Conservation (phyloP, 1,139 yeast species). For the Candida sp. region DNA sequence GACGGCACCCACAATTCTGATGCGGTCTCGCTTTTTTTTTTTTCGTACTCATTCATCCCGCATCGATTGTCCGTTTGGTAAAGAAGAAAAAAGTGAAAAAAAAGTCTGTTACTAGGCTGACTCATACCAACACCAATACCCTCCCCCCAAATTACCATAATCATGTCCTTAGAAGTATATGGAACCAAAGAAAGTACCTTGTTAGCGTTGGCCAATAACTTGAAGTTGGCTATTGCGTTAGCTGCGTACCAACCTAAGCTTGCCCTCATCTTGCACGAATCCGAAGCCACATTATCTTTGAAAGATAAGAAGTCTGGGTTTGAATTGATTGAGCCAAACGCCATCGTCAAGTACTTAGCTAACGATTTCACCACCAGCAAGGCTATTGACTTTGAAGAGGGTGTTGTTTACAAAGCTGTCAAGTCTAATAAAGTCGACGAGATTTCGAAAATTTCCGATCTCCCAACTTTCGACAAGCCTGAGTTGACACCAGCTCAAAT, state of each 20-base stretch:
- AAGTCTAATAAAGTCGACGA: constrained; percentile 31
- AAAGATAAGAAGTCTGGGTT: constrained; percentile 41
- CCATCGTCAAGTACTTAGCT: constrained; percentile 75
- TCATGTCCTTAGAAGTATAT: constrained; percentile 33
- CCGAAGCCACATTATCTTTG: constrained; percentile 28
- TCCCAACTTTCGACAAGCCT: constrained; percentile 20
- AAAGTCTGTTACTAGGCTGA: constrained; percentile 1
- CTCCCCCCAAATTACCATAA: not conserved
- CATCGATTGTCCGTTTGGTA: not conserved
- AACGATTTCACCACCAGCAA: constrained; percentile 40
- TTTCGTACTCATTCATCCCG: constrained; percentile 7
- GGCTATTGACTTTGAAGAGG: constrained; percentile 33
- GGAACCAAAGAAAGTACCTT: constrained; percentile 44
- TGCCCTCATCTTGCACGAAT: constrained; percentile 31
- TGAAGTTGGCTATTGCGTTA: constrained; percentile 64
- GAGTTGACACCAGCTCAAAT: constrained; percentile 45
- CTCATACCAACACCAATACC: constrained; percentile 6
- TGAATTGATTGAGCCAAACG: constrained; percentile 75
- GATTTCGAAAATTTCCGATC: constrained; percentile 11
- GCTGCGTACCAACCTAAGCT: constrained; percentile 36
- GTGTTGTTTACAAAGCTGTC: constrained; percentile 32
- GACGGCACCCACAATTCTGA: too few species aligned
- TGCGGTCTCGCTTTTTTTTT: not conserved
- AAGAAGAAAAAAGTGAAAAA: not conserved
- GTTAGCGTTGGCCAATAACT: constrained; percentile 54